These are phyloP conservation scores for Raddia guianensis DNA, from an alignment of 176 grass and related monocot species.

Conservation along the genomic window DNA sequence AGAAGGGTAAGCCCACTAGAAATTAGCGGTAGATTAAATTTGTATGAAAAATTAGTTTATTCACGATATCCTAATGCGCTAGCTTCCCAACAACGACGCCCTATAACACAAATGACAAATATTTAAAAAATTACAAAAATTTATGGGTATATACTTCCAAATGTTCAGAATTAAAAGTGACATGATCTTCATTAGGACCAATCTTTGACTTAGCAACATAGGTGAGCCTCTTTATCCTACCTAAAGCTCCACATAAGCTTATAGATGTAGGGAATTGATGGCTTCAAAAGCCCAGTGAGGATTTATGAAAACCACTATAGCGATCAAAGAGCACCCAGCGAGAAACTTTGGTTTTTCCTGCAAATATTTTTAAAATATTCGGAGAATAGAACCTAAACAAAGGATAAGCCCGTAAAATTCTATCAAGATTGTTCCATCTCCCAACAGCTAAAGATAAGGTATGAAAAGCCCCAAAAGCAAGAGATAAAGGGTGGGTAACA, in stretches of 20 bases:
- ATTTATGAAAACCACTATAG: neutral
- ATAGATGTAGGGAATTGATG: neutral
- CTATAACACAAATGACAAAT: too few species aligned
- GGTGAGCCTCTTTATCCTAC: neutral
- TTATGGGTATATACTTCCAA: neutral
- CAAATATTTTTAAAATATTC: neutral
- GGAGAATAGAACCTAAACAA: neutral
- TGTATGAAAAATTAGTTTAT: too few species aligned
- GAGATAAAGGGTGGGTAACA: too few species aligned
- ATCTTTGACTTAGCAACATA: neutral
- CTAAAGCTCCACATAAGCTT: neutral
- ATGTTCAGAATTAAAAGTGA: neutral
- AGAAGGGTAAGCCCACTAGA: too few species aligned
- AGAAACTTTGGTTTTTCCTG: neutral
- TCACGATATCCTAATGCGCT: too few species aligned
- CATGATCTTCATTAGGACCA: neutral
- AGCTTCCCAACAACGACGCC: too few species aligned
- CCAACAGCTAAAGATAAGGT: neutral
- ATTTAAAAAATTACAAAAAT: too few species aligned
- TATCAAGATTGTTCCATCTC: neutral
- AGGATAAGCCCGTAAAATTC: neutral
- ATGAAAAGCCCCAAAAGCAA: too few species aligned
- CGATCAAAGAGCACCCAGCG: too few species aligned
- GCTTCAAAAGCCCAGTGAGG: neutral
- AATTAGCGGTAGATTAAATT: too few species aligned